A percentile compares a stretch with the other conserved stretches of the same genome.
phyloP scores from a whole-genome alignment of 192 early-diverging fungal genomes.

The Coemansia sp. region DNA sequence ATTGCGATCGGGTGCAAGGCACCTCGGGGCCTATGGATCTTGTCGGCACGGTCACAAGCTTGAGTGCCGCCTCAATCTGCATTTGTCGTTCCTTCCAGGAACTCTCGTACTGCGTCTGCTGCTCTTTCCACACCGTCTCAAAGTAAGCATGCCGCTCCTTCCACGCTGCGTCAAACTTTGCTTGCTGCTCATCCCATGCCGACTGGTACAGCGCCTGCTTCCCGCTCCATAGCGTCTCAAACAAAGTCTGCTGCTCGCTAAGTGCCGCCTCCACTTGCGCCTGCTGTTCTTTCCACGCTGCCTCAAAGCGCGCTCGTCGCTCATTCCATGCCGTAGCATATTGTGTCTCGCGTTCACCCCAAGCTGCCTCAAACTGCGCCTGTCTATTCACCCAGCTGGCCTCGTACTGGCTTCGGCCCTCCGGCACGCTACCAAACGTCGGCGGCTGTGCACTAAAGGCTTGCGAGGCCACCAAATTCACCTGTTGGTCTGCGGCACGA shows the following conservation, averaged over 20 bases:
- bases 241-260: neutral
- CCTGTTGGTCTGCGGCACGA: neutral
- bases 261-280: neutral
- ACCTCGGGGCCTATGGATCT: neutral
- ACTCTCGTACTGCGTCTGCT: neutral
- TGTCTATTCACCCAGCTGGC: neutral
- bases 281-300: slow-evolving; percentile 1
- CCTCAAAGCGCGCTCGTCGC: slow-evolving; percentile 4
- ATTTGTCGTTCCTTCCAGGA: neutral
- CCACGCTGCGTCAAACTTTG: neutral
- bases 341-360: neutral
- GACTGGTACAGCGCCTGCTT: slow-evolving; percentile 2
- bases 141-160: slow-evolving; percentile 1
- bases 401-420: neutral
- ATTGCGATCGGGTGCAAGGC: neutral
- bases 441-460: neutral
- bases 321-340: slow-evolving; percentile 1
- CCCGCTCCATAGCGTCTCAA: slow-evolving; percentile 2
- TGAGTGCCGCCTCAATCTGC: neutral
- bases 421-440: neutral
- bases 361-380: neutral
- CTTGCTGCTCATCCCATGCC: neutral
- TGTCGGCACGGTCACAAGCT: neutral
- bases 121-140: neutral
- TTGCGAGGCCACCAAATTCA: neutral